A percentile compares a stretch with the other conserved stretches of the same genome.
Evolutionary conservation across 345 rosid genomes (phyloP).

Genomic region (Pistacia vera): DNA sequence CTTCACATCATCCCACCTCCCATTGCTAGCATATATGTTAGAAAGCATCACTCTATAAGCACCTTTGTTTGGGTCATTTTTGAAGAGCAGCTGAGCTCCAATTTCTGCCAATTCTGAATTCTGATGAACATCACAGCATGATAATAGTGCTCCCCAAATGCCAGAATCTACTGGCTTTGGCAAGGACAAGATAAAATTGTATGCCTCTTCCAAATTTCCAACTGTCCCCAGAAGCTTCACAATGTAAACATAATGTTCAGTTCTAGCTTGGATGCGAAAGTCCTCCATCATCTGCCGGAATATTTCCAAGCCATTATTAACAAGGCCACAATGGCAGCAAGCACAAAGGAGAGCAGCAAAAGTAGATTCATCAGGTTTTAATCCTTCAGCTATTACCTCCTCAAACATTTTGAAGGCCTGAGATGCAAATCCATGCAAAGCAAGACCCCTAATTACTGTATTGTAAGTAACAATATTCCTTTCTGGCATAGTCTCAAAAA

Average conservation of each 20-base stretch:
- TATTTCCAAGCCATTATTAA: constrained; percentile 53
- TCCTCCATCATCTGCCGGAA: constrained; percentile 70
- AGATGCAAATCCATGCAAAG: constrained; percentile 68
- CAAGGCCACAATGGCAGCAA: constrained; percentile 81
- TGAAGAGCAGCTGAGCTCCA: constrained; percentile 54
- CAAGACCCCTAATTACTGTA: constrained; percentile 66
- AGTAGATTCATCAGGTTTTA: constrained; percentile 67
- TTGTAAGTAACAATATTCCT: constrained; percentile 65
- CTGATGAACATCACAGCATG: constrained; percentile 72
- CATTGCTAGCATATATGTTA: constrained; percentile 69
- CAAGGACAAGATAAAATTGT: constrained; percentile 55
- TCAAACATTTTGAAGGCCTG: constrained; percentile 62
- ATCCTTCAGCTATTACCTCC: constrained; percentile 48
- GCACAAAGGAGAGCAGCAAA: constrained; percentile 78
- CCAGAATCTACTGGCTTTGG: constrained; percentile 69
- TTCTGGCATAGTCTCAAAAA: constrained; percentile 47
- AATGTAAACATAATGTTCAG: constrained; percentile 74
- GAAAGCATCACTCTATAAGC: constrained; percentile 77
- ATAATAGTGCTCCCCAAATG: constrained; percentile 78
- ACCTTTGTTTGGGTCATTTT: constrained; percentile 54
- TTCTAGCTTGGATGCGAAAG: constrained; percentile 55
- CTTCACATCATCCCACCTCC: constrained; percentile 73
- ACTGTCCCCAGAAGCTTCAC: constrained; percentile 80
- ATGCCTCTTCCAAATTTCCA: constrained; percentile 76
- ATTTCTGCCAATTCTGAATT: constrained; percentile 64